Percentiles rank a stretch among this genome's conserved stretches.
These are phyloP conservation scores for Apiospora pterosperma DNA, from an alignment of 2,329 filamentous ascomycete species.

Conservation along the genomic window DNA sequence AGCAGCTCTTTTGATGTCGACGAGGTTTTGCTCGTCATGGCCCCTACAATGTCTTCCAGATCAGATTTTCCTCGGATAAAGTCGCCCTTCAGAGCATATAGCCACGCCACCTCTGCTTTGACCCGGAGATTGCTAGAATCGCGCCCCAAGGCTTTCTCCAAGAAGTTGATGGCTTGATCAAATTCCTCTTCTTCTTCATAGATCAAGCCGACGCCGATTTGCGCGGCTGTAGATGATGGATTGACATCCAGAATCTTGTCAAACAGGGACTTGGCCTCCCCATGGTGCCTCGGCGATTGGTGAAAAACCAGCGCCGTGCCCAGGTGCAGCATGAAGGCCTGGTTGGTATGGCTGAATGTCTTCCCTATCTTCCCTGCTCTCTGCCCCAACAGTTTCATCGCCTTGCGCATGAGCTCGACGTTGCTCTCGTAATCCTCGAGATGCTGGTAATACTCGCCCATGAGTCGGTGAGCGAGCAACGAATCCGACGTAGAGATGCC, in stretches of 20 bases:
- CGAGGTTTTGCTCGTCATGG: slow-evolving; percentile 47
- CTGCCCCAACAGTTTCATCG: slow-evolving; percentile 55
- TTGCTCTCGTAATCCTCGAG: slow-evolving; percentile 82
- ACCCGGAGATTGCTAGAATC: slow-evolving; percentile 75
- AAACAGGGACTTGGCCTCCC: slow-evolving; percentile 84
- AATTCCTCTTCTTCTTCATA: slow-evolving; percentile 93
- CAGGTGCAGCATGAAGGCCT: slow-evolving; percentile 73
- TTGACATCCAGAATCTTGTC: slow-evolving; percentile 76
- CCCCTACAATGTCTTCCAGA: slow-evolving; percentile 64
- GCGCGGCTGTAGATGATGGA: slow-evolving; percentile 69
- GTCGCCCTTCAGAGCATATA: slow-evolving; percentile 78
- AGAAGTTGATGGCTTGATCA: slow-evolving; percentile 73
- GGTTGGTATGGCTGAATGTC: slow-evolving; percentile 63
- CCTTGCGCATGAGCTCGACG: slow-evolving; percentile 76
- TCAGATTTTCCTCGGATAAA: slow-evolving; percentile 64
- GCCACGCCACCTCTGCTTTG: slow-evolving; percentile 87
- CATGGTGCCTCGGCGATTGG: slow-evolving; percentile 84
- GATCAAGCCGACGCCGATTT: slow-evolving; percentile 88
- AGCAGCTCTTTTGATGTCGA: slow-evolving; percentile 66
- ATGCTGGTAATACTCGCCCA: slow-evolving; percentile 78
- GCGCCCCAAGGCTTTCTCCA: slow-evolving; percentile 70
- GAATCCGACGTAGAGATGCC: slow-evolving; percentile 67
- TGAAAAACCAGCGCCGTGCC: slow-evolving; percentile 88
- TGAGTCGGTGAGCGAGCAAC: slow-evolving; percentile 76
- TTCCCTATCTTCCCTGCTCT: slow-evolving; percentile 68